Evolutionary conservation across 2,329 filamentous ascomycete species (phyloP).

Genomic region (Canariomyces notabilis): DNA sequence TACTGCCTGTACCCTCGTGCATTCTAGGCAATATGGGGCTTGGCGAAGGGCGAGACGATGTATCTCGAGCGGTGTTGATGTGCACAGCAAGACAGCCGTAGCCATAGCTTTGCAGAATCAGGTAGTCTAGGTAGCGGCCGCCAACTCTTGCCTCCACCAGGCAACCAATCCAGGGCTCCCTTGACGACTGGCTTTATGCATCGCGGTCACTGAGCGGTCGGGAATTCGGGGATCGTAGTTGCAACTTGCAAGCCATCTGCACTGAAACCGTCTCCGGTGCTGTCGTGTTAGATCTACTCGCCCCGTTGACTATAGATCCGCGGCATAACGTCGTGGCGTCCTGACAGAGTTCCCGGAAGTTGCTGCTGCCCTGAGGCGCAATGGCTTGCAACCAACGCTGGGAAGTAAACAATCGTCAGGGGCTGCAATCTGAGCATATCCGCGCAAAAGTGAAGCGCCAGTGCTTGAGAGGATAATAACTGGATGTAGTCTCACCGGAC

Average conservation of each 20-base stretch:
- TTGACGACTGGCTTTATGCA: too few relatives aligned
- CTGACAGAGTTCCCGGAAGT: background rate
- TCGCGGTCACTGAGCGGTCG: too few relatives aligned
- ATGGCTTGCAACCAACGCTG: constrained; percentile 1
- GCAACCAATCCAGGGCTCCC: constrained; percentile 1
- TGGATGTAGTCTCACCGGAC: too few relatives aligned
- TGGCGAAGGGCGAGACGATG: constrained; percentile 4
- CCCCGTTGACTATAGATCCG: constrained; percentile 12
- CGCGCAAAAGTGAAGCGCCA: too few relatives aligned
- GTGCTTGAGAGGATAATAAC: too few relatives aligned
- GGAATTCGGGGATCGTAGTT: too few relatives aligned
- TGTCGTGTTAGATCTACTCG: background rate
- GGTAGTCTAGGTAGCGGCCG: background rate
- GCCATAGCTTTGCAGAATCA: constrained; percentile 1
- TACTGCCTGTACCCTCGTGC: constrained; percentile 19
- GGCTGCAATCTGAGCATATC: background rate
- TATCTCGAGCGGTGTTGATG: background rate
- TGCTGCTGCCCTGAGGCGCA: background rate
- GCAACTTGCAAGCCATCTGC: too few relatives aligned
- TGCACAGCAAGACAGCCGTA: constrained; percentile 4
- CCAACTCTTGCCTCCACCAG: background rate
- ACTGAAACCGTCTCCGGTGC: too few relatives aligned
- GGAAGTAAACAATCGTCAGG: background rate
- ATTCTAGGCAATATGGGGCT: constrained; percentile 6
- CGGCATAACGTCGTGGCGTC: constrained; percentile 20